Percentiles rank a stretch among this genome's conserved stretches.
phyloP scores from a whole-genome alignment of 2,329 filamentous ascomycete species.

The Davidsoniella australis region DNA sequence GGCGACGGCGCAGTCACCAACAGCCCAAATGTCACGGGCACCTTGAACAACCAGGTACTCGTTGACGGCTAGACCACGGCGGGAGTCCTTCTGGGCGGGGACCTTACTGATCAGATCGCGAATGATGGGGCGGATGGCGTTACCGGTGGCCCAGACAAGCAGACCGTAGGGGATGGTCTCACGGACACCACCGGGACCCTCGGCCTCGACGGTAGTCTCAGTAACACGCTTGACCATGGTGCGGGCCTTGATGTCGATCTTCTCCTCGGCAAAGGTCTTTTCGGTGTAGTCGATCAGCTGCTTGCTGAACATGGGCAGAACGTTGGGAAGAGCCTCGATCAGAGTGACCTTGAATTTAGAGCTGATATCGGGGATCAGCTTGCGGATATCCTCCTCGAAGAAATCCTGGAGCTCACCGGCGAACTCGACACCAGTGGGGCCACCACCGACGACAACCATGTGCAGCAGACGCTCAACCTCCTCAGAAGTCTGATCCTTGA shows the following conservation, averaged over 20 bases:
- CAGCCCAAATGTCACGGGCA: slow-evolving; percentile 90
- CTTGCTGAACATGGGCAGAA: slow-evolving; percentile 96
- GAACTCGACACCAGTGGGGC: slow-evolving; percentile 94
- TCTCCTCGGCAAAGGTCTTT: slow-evolving; percentile 96
- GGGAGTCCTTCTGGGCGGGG: slow-evolving; percentile 85
- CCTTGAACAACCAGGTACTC: slow-evolving; percentile 98
- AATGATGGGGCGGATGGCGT: slow-evolving; percentile 76
- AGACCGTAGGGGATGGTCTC: slow-evolving; percentile 84
- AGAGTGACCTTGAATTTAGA: slow-evolving; percentile 94
- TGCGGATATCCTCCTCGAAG: slow-evolving; percentile 95
- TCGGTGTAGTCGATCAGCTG: slow-evolving; percentile 98
- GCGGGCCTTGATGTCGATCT: slow-evolving; percentile 93
- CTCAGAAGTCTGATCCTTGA: slow-evolving; percentile 82
- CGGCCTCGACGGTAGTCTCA: slow-evolving; percentile 81
- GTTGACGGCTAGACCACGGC: slow-evolving; percentile 88
- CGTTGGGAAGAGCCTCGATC: slow-evolving; percentile 90
- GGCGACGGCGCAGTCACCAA: slow-evolving; percentile 91
- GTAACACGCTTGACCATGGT: slow-evolving; percentile 98
- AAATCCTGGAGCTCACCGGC: slow-evolving; percentile 97
- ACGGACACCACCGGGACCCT: slow-evolving; percentile 58
- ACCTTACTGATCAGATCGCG: slow-evolving; percentile 85
- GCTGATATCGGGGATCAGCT: slow-evolving; percentile 90
- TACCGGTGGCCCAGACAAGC: slow-evolving; percentile 95
- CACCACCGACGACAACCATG: slow-evolving; percentile 92
- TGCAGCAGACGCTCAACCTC: slow-evolving; percentile 89